Evolutionary conservation across 768 basidiomycete genomes (phyloP), one percentile per base, ranked within the genome.

Genomic region (Lactarius trivialis): DNA sequence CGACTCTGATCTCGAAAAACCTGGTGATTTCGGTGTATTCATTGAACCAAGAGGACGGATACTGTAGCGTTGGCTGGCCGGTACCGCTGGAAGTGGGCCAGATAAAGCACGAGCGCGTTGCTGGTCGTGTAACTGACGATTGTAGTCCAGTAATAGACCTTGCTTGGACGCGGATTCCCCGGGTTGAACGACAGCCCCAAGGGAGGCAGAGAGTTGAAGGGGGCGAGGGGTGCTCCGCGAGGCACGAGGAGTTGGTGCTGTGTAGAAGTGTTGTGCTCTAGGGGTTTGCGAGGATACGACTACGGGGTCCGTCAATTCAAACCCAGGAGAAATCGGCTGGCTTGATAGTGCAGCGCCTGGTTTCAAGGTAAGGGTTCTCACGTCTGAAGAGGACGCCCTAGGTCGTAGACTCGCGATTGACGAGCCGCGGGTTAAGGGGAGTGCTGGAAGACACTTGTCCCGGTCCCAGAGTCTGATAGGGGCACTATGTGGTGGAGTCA

Each of bases 61-160:
- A 28, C 56, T n/a, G 55, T 45, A 55, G 50, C 56, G 60, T 26
- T 43, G 50, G 8, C 53, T 15, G 7, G 43, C 15, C 14, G 56
- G 30, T 4, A n/a, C 19, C 11, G 56, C 14, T 17, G 45, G 15
- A 7, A 64, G 52, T n/a, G 57, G 60, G 8, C 64, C 66, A 26
- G 64, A 56, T 3, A 39, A 26, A 2, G 55, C 41, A 51, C 58
- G 58, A 7, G 43, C 24, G 26, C 67, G 67, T 58, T 67, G 67
- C 58, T 62, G 60, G 34, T 67, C 65, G 56, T 67, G 67, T 26
- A 67, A 24, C 30, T 66, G 60, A 43, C 67, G 67, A 28, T 67
- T 67, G 58, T 67, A 67, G 15, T 55, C n/a, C 30, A 67, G 65
- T 36, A 60, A 56, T 30, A 48, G 57, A 28, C 65, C 65, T 24